These are phyloP conservation scores for Sphagnum magellanicum DNA, from an alignment of 228 moss, liverwort and hornwort species.

Conservation along the genomic window DNA sequence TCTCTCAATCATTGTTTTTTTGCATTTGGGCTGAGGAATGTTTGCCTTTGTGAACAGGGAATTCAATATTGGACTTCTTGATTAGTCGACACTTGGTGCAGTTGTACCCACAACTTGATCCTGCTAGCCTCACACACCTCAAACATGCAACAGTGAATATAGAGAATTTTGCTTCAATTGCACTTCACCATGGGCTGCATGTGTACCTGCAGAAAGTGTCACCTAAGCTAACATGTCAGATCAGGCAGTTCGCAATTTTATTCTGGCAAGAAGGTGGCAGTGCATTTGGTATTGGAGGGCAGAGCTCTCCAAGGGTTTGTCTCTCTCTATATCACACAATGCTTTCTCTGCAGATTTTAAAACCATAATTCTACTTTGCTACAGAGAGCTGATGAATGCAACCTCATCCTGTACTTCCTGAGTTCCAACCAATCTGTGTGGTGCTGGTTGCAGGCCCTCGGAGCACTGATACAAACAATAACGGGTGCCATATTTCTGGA, in stretches of 20 bases:
- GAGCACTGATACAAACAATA: slow-evolving; percentile 63
- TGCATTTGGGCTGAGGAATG: too few relatives aligned
- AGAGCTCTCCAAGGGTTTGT: slow-evolving; percentile 47
- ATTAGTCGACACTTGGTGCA: slow-evolving; percentile 55
- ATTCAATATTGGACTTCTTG: slow-evolving; percentile 60
- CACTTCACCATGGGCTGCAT: slow-evolving; percentile 57
- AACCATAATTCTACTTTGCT: too few relatives aligned
- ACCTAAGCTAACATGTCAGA: slow-evolving; percentile 39
- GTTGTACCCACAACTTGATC: slow-evolving; percentile 44
- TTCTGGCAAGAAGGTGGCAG: slow-evolving; percentile 45
- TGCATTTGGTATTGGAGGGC: slow-evolving; percentile 56
- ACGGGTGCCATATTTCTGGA: slow-evolving; percentile 60
- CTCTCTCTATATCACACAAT: not conserved
- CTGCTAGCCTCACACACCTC: slow-evolving; percentile 55
- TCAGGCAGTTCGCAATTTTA: slow-evolving; percentile 32
- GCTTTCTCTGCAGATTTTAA: too few relatives aligned
- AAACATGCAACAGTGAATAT: slow-evolving; percentile 69
- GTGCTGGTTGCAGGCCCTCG: slow-evolving; percentile 41
- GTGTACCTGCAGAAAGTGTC: slow-evolving; percentile 39
- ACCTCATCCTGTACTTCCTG: too few relatives aligned
- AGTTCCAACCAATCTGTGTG: too few relatives aligned
- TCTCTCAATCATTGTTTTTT: too few relatives aligned
- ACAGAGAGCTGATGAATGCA: too few relatives aligned
- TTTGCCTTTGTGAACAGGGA: slow-evolving; percentile 14
- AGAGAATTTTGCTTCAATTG: slow-evolving; percentile 61